Base-by-base conservation (phyloP, 2,329 filamentous ascomycete species). In the Pestalotiopsis fici region DNA sequence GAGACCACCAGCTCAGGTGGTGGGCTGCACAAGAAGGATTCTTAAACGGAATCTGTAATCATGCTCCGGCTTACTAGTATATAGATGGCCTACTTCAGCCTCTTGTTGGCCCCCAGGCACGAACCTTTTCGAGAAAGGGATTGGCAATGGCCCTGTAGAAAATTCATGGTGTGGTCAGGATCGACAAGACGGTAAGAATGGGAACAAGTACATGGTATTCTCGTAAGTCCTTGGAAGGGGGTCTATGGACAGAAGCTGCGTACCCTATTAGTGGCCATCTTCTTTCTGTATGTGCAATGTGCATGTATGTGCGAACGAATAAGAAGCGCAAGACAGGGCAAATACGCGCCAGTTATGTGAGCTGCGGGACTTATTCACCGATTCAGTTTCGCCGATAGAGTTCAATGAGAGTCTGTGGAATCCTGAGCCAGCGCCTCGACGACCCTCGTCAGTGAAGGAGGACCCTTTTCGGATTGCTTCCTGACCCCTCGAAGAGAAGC, bases 41-140 rank as follows among this genome's bases (percentile, higher is more conserved):
- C 43, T 21, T 23, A 27, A 35, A 27, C n/a, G 67, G 35, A 64
- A 68, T 64, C 64, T 68, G 57, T 70, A 67, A 71, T 69, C 69
- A 69, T 66, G 70, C 71, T 72, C 67, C 66, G 66, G 67, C 68
- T 70, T 70, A 70, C 59, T 66, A 68, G 62, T 23, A 50, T 50
- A 68, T 66, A 68, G 43, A 50, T 65, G 55, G 54, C 66, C 67
- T 69, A 66, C 64, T 68, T 65, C 62, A 70, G 72, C 70, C 70
- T 72, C 71, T 67, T 73, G 68, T 66, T 67, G 69, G 65, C 68
- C 64, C 31, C 54, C 71, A 74, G 64, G 73, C 75, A 77, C 74
- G 43, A 18, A 7, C 21, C 43, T 23, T n/a, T 50, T 18, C 18
- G 6, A 50, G 43, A n/a, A 18, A 50, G 6, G 43, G 21, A 50